Evolutionary conservation across 768 basidiomycete species (phyloP).

Genomic region (Mycena haematopus): DNA sequence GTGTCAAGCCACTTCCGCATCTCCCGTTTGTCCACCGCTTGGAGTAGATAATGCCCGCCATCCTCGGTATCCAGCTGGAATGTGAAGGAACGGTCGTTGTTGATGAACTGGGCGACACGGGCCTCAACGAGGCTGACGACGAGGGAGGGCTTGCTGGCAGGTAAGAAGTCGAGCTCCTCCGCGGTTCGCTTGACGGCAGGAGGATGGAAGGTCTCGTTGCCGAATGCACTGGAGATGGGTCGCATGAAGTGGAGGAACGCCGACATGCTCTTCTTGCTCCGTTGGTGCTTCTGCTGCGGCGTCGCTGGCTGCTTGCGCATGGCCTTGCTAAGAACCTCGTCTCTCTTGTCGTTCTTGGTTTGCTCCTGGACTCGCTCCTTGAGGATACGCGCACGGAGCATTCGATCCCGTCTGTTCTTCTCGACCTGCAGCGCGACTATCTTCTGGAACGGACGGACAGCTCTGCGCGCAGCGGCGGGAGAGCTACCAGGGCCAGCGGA

Average conservation of each 20-base stretch:
- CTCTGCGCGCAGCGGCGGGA: conserved; percentile 57
- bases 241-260: conserved; percentile 87
- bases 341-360: conserved; percentile 70
- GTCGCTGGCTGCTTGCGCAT: conserved; percentile 66
- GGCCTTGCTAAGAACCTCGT: conserved; percentile 76
- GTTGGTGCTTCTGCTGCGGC: conserved; percentile 70
- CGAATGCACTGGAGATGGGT: conserved; percentile 88
- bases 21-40: conserved; percentile 72
- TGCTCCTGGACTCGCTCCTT: conserved; percentile 83
- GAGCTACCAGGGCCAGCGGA: conserved; percentile 49
- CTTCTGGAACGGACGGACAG: conserved; percentile 69
- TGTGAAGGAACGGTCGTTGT: conserved; percentile 81
- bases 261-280: conserved; percentile 90
- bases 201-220: conserved; percentile 59
- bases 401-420: conserved; percentile 80
- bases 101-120: conserved; percentile 71
- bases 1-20: conserved; percentile 82
- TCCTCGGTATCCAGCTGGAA: conserved; percentile 89
- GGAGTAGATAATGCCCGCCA: conserved; percentile 82
- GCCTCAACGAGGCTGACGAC: conserved; percentile 80
- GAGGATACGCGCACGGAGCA: conserved; percentile 69
- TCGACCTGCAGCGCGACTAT: conserved; percentile 74
- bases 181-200: conserved; percentile 62
- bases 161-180: conserved; percentile 75
- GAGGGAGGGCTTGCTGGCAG: conserved; percentile 75